A percentile compares a stretch with the other conserved stretches of the same genome.
Evolutionary conservation across 2,329 filamentous ascomycete species (phyloP).

Genomic region (Neonectria ditissima): DNA sequence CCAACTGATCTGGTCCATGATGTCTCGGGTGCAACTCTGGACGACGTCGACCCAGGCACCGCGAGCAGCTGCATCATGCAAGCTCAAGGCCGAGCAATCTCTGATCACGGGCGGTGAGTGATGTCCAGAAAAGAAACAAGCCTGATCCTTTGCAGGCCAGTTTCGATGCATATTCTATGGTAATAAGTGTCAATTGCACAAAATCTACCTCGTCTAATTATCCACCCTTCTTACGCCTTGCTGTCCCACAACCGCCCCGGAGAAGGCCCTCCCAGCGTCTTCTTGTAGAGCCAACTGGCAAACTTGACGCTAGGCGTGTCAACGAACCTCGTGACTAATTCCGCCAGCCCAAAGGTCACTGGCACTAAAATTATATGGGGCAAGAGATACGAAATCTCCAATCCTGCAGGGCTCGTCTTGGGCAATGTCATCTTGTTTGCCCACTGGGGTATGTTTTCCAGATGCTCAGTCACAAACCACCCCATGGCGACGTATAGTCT

Average conservation of each 20-base stretch:
- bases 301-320: constrained; percentile 72
- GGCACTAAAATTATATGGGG: constrained; percentile 72
- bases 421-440: constrained; percentile 67
- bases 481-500: constrained; percentile 72
- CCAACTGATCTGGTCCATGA: background rate
- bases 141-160: background rate
- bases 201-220: background rate
- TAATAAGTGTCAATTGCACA: background rate
- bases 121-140: background rate
- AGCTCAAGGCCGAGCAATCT: background rate
- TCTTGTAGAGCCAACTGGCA: constrained; percentile 67
- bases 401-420: constrained; percentile 66
- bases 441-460: constrained; percentile 66
- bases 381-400: constrained; percentile 70
- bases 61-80: background rate
- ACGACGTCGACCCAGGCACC: background rate
- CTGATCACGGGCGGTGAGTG: background rate
- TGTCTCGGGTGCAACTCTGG: background rate
- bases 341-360: constrained; percentile 68
- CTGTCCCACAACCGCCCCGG: background rate
- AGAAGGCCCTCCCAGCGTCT: constrained; percentile 48
- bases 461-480: constrained; percentile 62
- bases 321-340: constrained; percentile 65
- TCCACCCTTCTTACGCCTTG: background rate
- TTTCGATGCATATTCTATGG: background rate